Evolutionary conservation across 2,329 filamentous ascomycete species (phyloP).

Genomic region (Aschersonia sp.): DNA sequence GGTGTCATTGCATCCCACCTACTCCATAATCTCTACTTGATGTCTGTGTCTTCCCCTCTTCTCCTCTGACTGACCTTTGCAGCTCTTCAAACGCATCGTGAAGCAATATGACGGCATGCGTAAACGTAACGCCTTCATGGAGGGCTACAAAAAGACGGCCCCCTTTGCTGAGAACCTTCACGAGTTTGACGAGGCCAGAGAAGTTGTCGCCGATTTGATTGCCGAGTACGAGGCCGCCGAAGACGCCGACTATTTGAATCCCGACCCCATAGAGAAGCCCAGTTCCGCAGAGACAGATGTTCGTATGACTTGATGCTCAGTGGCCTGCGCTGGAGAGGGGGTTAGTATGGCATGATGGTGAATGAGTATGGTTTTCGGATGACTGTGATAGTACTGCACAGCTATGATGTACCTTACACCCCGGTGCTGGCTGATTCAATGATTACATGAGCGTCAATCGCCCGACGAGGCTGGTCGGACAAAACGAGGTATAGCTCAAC

Average conservation of each 20-base stretch:
- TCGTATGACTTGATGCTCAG: too few relatives aligned
- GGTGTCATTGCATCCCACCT: neutral
- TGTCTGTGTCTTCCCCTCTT: neutral
- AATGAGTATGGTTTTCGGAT: too few relatives aligned
- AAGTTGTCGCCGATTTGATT: slow-evolving; percentile 84
- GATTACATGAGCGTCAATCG: too few relatives aligned
- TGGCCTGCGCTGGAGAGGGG: too few relatives aligned
- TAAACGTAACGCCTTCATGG: slow-evolving; percentile 93
- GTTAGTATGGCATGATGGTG: too few relatives aligned
- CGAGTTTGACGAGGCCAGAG: slow-evolving; percentile 89
- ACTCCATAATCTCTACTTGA: neutral
- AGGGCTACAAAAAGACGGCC: slow-evolving; percentile 89
- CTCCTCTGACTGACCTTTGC: neutral
- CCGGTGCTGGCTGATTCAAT: too few relatives aligned
- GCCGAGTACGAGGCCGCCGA: slow-evolving; percentile 94
- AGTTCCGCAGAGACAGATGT: slow-evolving; percentile 36
- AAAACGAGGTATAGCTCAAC: too few relatives aligned
- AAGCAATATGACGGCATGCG: slow-evolving; percentile 86
- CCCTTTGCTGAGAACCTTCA: slow-evolving; percentile 83
- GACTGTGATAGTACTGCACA: too few relatives aligned
- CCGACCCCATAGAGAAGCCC: slow-evolving; percentile 42
- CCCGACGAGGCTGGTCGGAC: too few relatives aligned
- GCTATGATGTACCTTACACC: too few relatives aligned
- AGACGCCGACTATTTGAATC: slow-evolving; percentile 75
- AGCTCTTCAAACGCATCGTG: slow-evolving; percentile 87